Evolutionary conservation across 768 basidiomycete species (phyloP), one percentile per base, ranked within the genome.

Genomic region (Leccinum variicolor): DNA sequence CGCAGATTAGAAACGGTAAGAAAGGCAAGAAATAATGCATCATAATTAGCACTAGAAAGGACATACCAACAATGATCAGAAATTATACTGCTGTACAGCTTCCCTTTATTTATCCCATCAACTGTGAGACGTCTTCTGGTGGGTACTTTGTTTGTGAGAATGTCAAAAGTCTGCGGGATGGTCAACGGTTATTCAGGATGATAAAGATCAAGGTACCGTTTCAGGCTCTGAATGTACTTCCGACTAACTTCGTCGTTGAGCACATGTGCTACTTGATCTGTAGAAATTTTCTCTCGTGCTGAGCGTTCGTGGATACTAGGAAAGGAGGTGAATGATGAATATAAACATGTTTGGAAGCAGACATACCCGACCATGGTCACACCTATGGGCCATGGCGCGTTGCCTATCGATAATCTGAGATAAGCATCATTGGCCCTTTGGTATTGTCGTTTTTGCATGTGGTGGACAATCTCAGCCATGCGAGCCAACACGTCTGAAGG

Each of bases 311-410:
- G 97, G 55, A 98, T 97, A 77, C 94, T 90, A 58, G 50, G 28
- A 47, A 53, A 11, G 29, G 48, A 17, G 59, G 17, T 59, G 28
- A 45, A 36, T n/a, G 33, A 26, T 1, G 45, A 41, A 17, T 29
- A 31, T 3, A 3, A 3, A 39, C 23, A 23, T 23, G 1, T 14
- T 13, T 21, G 23, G 14, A 43, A 28, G 46, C 54, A 41, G 11
- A 79, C 87, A 39, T 74, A 94, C 93, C 94, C 95, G 76, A 98
- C 97, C 90, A 96, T 96, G 59, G 97, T 99, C 9, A 99, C 97
- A 45, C 97, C 97, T 67, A 99, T 99, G 2, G 97, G 97, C 97
- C 97, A 99, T 3, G 97, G 95, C 0, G 97, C 96, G 66, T 97
- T 99, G 33, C 97, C 97, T 62, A 99, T 99, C 6, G 92, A 94